phyloP scores from a whole-genome alignment of 768 basidiomycete species.

The Wakefieldia striispora region DNA sequence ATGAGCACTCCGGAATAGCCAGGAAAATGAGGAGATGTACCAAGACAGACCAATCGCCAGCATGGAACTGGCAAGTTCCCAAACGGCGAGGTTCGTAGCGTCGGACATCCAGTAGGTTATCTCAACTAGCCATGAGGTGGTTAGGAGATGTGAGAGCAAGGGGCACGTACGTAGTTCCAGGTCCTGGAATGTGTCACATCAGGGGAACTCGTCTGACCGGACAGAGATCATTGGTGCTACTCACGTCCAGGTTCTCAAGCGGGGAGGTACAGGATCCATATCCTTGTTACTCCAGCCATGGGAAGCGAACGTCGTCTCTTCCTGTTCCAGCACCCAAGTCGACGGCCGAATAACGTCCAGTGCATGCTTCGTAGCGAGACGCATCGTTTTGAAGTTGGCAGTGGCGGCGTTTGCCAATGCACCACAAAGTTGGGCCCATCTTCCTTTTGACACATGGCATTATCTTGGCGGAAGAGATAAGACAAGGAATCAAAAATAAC shows the following conservation, averaged over 20 bases:
- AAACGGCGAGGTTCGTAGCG: constrained; percentile 20
- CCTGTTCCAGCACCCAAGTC: constrained; percentile 29
- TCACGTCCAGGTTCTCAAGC: constrained; percentile 21
- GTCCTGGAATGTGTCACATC: too few species aligned
- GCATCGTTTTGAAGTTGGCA: constrained; percentile 5
- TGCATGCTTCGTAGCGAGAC: not conserved
- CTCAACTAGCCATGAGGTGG: not conserved
- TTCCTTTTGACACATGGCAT: constrained; percentile 7
- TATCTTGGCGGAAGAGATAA: constrained; percentile 14
- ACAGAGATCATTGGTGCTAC: too few species aligned
- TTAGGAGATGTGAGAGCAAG: constrained; percentile 24
- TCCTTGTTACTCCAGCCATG: constrained; percentile 69
- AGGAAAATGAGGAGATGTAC: constrained; percentile 29
- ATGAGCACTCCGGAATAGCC: not conserved
- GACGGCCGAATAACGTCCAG: constrained; percentile 17
- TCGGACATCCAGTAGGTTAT: constrained; percentile 30
- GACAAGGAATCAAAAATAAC: not conserved
- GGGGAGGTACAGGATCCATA: constrained; percentile 70
- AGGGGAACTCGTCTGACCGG: too few species aligned
- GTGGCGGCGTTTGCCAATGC: not conserved
- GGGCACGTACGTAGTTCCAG: constrained; percentile 19
- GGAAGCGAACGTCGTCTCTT: constrained; percentile 49
- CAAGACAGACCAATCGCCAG: constrained; percentile 74
- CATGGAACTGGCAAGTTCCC: constrained; percentile 65
- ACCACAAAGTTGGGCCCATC: not conserved